A percentile compares a stretch with the other conserved stretches of the same genome.
Conservation (phyloP, 148 eudicot genomes). For the Cornus florida region DNA sequence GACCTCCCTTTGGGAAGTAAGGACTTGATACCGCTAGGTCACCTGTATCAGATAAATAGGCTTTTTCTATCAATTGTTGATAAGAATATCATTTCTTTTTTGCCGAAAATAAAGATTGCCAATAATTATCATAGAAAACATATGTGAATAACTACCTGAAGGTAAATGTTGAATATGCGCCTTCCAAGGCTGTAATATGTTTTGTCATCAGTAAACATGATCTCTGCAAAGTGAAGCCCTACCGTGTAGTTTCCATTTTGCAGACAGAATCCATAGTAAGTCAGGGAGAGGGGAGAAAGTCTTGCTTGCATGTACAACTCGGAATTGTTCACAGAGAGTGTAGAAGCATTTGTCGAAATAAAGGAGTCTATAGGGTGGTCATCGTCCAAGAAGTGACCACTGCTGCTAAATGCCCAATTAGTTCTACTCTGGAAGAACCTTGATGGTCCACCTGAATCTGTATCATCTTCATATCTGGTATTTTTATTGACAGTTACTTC, state of each 20-base stretch:
- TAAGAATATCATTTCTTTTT: neutral
- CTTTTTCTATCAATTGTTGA: no score
- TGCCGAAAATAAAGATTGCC: neutral
- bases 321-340: constrained; percentile 6
- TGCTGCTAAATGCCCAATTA: constrained; percentile 44
- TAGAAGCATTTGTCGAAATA: constrained; percentile 14
- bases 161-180: constrained; percentile 39
- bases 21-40: no score
- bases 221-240: constrained; percentile 40
- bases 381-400: constrained; percentile 34
- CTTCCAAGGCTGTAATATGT: constrained; percentile 38
- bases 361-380: neutral
- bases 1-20: no score
- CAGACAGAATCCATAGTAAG: no score
- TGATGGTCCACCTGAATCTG: constrained; percentile 21
- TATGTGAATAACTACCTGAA: constrained; percentile 32
- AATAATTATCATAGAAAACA: neutral
- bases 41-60: no score
- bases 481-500: neutral
- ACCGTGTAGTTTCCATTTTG: no score
- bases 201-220: constrained; percentile 35
- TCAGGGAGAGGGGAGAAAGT: no score
- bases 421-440: constrained; percentile 15
- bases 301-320: constrained; percentile 29
- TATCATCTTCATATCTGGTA: constrained; percentile 24